Evolutionary conservation across 2,329 filamentous ascomycete species (phyloP), one percentile per base, ranked within the genome.

Genomic region (Laburnicola sp.): DNA sequence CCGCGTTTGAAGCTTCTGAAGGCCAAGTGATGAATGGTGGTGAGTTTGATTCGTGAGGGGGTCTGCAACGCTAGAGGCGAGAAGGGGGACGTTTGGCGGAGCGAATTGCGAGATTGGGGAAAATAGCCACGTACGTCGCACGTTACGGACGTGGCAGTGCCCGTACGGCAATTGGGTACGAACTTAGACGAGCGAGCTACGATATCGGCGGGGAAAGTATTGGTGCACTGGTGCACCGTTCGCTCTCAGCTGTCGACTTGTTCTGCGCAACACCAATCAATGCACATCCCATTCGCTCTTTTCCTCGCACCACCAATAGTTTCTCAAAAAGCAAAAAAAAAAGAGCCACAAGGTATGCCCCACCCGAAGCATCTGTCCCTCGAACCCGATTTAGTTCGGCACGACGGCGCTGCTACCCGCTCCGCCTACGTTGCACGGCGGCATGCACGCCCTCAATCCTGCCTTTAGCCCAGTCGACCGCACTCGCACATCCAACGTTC

Each of bases 341-440:
- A 45, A 10, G 4, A 37, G 21, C 16, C n/a, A 27, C 28, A 25
- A 5, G 32, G 28, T 9, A 45, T 28, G 8, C 43, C 16, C 22
- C 2, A 22, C 43, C 28, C 43, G n/a, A 21, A 30, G 5, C 26
- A n/a, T 32, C 22, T 23, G 6, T 38, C 30, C 27, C 25, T 3
- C 43, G 16, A 38, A n/a, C 43, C 34, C 43, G 21, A 37, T 45
- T 31, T 34, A 38, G 43, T 23, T 28, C 43, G 32, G 43, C 32
- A 45, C 16, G 9, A 37, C 34, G 37, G 30, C 37, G 43, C 43
- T 37, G 32, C 32, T 30, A 45, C 32, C 43, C 43, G 43, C 43
- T 30, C n/a, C 43, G 43, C 43, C 43, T 26, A 45, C 43, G 34
- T 45, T 45, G 37, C 43, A 45, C 43, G 36, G 27, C 37, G 16